Percentiles rank a stretch among this genome's conserved stretches.
These are phyloP conservation scores for Verticillium tricorpus DNA, from an alignment of 2,329 filamentous ascomycete genomes.

Conservation along the genomic window DNA sequence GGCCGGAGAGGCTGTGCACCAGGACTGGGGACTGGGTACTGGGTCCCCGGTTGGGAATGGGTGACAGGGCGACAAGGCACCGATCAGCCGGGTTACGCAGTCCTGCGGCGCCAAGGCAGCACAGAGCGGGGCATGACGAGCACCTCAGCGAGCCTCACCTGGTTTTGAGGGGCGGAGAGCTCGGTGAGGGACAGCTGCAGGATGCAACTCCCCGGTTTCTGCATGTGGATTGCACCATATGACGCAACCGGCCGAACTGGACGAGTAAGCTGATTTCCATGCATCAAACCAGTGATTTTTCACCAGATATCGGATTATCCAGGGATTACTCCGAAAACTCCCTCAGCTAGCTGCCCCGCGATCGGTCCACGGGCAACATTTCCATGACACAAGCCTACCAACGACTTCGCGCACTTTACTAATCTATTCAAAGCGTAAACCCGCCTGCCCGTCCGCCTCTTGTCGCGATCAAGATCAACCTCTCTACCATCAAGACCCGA, in stretches of 20 bases:
- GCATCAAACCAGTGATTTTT: not conserved
- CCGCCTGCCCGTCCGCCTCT: constrained; percentile 12
- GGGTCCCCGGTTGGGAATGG: not conserved
- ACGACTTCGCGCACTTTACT: not conserved
- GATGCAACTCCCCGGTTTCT: not conserved
- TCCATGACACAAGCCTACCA: not conserved
- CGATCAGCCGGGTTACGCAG: not conserved
- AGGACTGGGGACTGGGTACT: not conserved
- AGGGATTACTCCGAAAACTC: constrained; percentile 7
- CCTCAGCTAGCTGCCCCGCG: constrained; percentile 12
- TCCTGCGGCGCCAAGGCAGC: not conserved
- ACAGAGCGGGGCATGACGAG: not conserved
- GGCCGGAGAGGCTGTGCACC: constrained; percentile 3
- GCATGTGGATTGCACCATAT: constrained; percentile 6
- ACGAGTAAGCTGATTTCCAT: not conserved
- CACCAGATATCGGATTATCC: not conserved
- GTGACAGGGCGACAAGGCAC: not conserved
- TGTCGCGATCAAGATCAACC: constrained; percentile 5
- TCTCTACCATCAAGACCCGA: not conserved
- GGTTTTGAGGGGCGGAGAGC: not conserved
- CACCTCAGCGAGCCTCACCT: not conserved
- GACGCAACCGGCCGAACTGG: constrained; percentile 4
- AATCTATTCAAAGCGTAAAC: not conserved
- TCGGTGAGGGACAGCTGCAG: not conserved
- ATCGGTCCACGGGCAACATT: constrained; percentile 6